Evolutionary conservation across 768 basidiomycete species (phyloP), one percentile per base, ranked within the genome.

Genomic region (Macrolepiota fuliginosa): DNA sequence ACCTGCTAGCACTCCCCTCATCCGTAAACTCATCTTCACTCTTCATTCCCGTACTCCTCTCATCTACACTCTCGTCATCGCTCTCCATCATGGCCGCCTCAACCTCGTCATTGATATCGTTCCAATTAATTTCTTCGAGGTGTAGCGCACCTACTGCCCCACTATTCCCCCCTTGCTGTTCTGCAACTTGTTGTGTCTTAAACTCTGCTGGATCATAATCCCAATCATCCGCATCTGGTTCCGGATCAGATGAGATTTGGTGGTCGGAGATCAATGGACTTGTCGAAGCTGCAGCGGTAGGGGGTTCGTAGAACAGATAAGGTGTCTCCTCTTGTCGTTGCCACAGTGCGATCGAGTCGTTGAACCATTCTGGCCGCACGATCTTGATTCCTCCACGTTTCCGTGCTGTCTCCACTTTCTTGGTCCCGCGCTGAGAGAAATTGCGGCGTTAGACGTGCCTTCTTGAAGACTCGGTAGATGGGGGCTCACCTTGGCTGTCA

Each of bases 261-360:
- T 73, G 57, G 64, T 75, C 13, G 70, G 72, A 36, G 58, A 58
- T 52, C 24, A 46, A 11, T 35, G 56, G 40, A 62, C 64, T 51
- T 54, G 63, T 59, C 3, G 55, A 54, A 15, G 71, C 46, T 11
- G 56, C 73, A 53, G 76, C 69, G 42, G 72, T 72, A 46, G 81
- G 74, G 19, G 83, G 83, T 54, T 83, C 84, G 68, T 90, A 88
- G 56, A 91, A 79, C 45, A 92, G 76, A 76, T 94, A 96, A 2
- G 82, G 81, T 1, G 77, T 79, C 75, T 97, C 96, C 64, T 90
- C 87, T 69, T 91, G 89, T 58, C 85, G 85, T 56, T 76, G 76
- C 94, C 96, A 98, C n/a, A 88, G 77, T n/a, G 91, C 89, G 60
- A 96, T 77, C 11, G 90, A 94, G 71, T 96, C 91, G 35, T 84